Base-by-base conservation (phyloP, 305 asterid species). In the Solanum aculeatissimum region DNA sequence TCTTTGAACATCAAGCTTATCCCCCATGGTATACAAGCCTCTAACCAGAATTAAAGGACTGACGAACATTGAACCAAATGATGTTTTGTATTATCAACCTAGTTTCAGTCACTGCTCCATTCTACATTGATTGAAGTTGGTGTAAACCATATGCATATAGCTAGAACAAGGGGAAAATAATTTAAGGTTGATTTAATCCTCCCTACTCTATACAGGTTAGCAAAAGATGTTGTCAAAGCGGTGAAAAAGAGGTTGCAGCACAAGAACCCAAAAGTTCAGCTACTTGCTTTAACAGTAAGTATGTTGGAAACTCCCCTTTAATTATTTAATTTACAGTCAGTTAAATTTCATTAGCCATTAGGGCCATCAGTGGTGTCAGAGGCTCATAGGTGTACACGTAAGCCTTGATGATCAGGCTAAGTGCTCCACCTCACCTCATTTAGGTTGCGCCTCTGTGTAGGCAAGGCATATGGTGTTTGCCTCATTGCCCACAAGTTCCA, bases 221-320 rank as follows among this genome's bases (percentile, higher is more conserved):
- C 97, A 75, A 97, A 95, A 92, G 99, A 97, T 85, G 94, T 94
- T 63, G 94, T 93, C 85, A 97, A 91, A 90, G 94, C 99, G 85
- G 91, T 94, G 90, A 97, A 97, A 94, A 97, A 88, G 86, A 86
- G 98, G 88, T 86, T 97, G 93, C 97, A 90, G 93, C 97, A 95
- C 95, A 97, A 93, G 97, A 95, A 92, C 87, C 94, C 99, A 32
- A 94, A 91, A 92, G 97, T 97, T 87, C 99, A 93, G 82, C 85
- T 97, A 84, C 98, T 97, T 60, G 88, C 99, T 89, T 91, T 97
- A 82, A 97, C 99, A 94, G 99, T 97, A 93, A 43, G 85, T 60
- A 23, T 45, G 42, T 45, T 19, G 25, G 19, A 45, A 54, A 54
- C 62, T 49, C 18, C 58, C 21, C 35, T 72, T 83, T 21, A 71